These are phyloP conservation scores for Piper betle DNA, from an alignment of 164 flowering plant species.

Conservation along the genomic window DNA sequence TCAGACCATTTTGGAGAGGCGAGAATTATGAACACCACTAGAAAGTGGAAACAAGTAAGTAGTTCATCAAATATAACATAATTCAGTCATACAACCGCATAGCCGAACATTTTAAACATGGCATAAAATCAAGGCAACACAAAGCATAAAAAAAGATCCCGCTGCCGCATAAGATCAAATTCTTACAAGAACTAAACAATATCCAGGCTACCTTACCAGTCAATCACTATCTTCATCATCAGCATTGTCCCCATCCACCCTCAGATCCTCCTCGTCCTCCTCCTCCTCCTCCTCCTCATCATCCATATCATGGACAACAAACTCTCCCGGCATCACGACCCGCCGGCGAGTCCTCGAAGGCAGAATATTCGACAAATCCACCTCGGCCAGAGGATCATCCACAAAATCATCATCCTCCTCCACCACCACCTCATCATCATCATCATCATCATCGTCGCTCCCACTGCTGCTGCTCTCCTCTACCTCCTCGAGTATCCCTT, in stretches of 20 bases:
- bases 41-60: no score
- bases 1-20: no score
- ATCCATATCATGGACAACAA: conserved; percentile 20
- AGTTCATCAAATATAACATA: not conserved
- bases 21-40: no score
- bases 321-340: conserved; percentile 30
- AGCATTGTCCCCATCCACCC: not conserved
- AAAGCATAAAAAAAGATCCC: no score
- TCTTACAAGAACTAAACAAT: not conserved
- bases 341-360: conserved; percentile 70
- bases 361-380: conserved; percentile 73
- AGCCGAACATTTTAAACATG: not conserved
- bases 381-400: conserved; percentile 82
- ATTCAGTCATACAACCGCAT: not conserved
- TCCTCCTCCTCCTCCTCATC: conserved; percentile 37
- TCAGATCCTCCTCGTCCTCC: conserved; percentile 3
- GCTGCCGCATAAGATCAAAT: not conserved
- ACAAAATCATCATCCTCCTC: conserved; percentile 46
- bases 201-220: not conserved
- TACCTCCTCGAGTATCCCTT: conserved; percentile 32
- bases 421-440: conserved; percentile 16
- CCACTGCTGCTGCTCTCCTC: not conserved
- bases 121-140: not conserved
- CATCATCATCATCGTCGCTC: conserved; percentile 19
- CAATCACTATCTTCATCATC: not conserved